Conservation (phyloP, 1,284 basidiomycete species). For the Fomitopsis betulina region DNA sequence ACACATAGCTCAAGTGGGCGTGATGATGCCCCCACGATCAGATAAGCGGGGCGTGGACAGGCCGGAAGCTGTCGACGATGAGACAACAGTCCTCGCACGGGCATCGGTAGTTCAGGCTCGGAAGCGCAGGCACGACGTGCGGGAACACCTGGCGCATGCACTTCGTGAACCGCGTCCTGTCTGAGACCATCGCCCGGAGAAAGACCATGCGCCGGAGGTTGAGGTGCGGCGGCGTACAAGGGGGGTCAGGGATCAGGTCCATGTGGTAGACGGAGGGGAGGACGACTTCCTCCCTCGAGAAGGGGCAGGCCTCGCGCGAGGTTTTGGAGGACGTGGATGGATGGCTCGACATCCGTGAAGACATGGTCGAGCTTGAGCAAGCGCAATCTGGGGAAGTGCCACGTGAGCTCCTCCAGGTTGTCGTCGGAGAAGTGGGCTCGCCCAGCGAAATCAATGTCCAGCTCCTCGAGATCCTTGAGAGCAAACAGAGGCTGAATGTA, state of each 20-base stretch:
- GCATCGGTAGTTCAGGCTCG: background rate
- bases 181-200: background rate
- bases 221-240: background rate
- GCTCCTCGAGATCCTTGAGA: background rate
- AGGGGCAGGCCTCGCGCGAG: background rate
- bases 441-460: background rate
- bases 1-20: background rate
- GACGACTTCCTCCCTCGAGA: background rate
- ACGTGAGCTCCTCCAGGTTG: background rate
- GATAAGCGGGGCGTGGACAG: background rate
- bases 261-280: background rate
- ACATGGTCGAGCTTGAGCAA: background rate
- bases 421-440: background rate
- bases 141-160: background rate
- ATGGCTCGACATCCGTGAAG: background rate
- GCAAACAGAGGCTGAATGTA: background rate
- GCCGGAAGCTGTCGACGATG: conserved; percentile 1
- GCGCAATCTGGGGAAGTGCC: background rate
- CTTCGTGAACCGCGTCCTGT: background rate
- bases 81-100: background rate
- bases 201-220: background rate
- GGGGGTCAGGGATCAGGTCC: background rate
- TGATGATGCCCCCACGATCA: background rate
- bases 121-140: background rate
- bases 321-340: background rate